Evolutionary conservation across 1,284 basidiomycete species (phyloP).

Genomic region (Crepidotus sp.): DNA sequence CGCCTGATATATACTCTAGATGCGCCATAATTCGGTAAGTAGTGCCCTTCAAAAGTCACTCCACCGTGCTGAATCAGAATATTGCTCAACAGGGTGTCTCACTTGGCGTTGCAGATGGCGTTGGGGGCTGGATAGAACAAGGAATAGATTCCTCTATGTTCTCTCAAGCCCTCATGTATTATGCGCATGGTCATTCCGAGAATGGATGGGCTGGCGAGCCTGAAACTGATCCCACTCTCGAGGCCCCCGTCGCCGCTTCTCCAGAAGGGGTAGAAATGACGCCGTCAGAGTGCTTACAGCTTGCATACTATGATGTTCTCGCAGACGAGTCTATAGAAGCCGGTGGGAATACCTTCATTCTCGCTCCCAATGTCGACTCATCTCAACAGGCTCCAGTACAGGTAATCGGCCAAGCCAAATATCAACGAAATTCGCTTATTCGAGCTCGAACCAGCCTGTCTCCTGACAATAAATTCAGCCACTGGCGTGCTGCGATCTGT

Average conservation of each 20-base stretch:
- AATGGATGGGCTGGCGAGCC: constrained; percentile 15
- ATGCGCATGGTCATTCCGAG: constrained; percentile 20
- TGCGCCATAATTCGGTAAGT: constrained; percentile 52
- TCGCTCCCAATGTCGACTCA: neutral
- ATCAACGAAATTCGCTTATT: neutral
- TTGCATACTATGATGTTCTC: constrained; percentile 66
- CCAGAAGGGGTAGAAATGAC: constrained; percentile 60
- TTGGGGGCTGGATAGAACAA: constrained; percentile 27
- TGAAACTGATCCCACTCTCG: constrained; percentile 72
- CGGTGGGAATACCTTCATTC: constrained; percentile 37
- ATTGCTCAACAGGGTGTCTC: constrained; percentile 38
- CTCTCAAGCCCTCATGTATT: constrained; percentile 31
- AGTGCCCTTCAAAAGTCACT: neutral
- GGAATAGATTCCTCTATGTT: constrained; percentile 60
- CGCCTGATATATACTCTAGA: constrained; percentile 32
- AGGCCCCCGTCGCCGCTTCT: constrained; percentile 72
- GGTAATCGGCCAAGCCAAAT: neutral
- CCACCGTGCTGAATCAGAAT: constrained; percentile 31
- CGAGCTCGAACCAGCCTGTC: constrained; percentile 42
- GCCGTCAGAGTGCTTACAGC: constrained; percentile 60
- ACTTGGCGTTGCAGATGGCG: constrained; percentile 34
- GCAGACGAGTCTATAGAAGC: constrained; percentile 64
- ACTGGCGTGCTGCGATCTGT: constrained; percentile 71
- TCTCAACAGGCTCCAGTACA: constrained; percentile 71
- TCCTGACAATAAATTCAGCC: constrained; percentile 69